Conservation (phyloP, 2,329 filamentous ascomycete species). For the Fusarium chuoi region DNA sequence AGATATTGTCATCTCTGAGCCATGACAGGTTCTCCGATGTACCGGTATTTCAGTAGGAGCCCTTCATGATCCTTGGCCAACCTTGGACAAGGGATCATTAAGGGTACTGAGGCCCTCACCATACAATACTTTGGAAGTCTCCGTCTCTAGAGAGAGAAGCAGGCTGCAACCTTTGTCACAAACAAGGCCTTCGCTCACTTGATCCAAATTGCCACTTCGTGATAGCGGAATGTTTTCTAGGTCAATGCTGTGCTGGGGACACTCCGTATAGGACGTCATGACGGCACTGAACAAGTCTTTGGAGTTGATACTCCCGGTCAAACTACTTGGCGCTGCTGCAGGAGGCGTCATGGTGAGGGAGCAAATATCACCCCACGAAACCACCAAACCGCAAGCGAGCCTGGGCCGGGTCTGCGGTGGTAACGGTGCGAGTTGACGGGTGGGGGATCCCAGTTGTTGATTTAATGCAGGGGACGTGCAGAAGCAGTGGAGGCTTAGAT, state of each 20-base stretch:
- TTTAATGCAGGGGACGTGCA: constrained; percentile 39
- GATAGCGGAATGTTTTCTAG: constrained; percentile 11
- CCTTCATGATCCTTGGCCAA: background rate
- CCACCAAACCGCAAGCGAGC: constrained; percentile 39
- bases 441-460: constrained; percentile 37
- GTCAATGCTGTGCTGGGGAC: constrained; percentile 13
- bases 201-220: constrained; percentile 3
- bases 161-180: background rate
- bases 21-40: background rate
- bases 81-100: background rate
- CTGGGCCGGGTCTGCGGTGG: constrained; percentile 38
- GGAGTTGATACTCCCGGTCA: constrained; percentile 6
- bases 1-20: constrained; percentile 24
- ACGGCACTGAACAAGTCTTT: constrained; percentile 12
- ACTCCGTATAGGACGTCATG: constrained; percentile 14
- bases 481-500: constrained; percentile 29
- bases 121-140: background rate
- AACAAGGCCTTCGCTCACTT: constrained; percentile 32
- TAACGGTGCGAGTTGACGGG: constrained; percentile 39
- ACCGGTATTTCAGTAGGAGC: background rate
- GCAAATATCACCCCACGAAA: constrained; percentile 43
- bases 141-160: background rate
- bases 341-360: constrained; percentile 39
- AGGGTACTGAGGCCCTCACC: background rate
- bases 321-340: constrained; percentile 21